Base-by-base conservation (phyloP, 257 asterid genomes). In the Linderniella brevidens region DNA sequence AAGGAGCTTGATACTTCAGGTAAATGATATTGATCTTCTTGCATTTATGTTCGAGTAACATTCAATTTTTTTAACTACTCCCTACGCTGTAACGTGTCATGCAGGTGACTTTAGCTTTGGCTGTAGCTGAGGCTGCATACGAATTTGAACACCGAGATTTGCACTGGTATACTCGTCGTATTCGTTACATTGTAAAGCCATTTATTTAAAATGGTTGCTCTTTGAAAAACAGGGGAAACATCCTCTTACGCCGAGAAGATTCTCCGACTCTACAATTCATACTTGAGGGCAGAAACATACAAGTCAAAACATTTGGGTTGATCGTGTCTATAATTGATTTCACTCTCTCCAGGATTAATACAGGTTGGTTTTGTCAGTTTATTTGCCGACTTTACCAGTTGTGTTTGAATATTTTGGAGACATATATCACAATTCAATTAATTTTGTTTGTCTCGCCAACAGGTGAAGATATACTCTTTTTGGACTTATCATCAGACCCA, bases 71-170 rank as follows among this genome's bases (percentile, higher is more conserved):
- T 49, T 14, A 35, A 29, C 62, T 49, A 49, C 62, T 51, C 17
- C 45, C 53, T 35, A 56, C 32, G 32, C 32, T 37, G 57, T 19
- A 11, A 18, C 49, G 47, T 54, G 48, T 53, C 15, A 51, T 69
- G 60, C 80, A 88, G 97, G 92, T 80, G 46, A 78, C 85, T 41
- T 56, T 88, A 63, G 98, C 74, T 42, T 61, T 88, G 75, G 98
- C 94, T 35, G 87, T 88, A 55, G 92, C 94, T 50, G 98, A 88
- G 67, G 78, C 87, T 25, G 96, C 93, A 48, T 81, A 72, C 54
- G 96, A 84, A 64, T 88, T 88, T 70, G 97, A 88, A 59, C 97
- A 85, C 53, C 76, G 96, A 19, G 98, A 90, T 62, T 64, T 90
- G 66, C 98, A 90, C 72, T 88, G 96, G 98, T 88, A 53, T 58